Evolutionary conservation across 2,329 filamentous ascomycete genomes (phyloP).

Genomic region (Leptographium lundbergii): DNA sequence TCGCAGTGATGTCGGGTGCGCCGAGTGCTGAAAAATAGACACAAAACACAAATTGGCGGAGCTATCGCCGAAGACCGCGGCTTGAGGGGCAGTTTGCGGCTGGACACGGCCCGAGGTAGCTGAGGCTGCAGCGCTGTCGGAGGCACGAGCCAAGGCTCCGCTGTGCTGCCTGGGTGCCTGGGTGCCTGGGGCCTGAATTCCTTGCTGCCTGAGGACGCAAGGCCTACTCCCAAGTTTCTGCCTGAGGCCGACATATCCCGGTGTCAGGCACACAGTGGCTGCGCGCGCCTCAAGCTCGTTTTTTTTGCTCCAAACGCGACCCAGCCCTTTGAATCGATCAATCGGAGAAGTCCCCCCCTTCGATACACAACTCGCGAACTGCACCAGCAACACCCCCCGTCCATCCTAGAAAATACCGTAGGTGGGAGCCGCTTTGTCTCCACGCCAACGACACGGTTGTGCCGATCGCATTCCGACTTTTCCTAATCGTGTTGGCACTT

Average conservation of each 20-base stretch:
- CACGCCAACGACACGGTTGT: not conserved
- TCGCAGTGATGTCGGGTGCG: not conserved
- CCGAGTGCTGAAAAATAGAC: not conserved
- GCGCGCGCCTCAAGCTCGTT: constrained; percentile 1
- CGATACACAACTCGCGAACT: not conserved
- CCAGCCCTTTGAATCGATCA: constrained; percentile 1
- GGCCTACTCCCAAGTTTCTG: not conserved
- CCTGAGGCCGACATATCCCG: not conserved
- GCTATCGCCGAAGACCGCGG: not conserved
- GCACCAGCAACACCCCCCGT: not conserved
- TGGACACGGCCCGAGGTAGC: constrained; percentile 26
- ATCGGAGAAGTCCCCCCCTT: not conserved
- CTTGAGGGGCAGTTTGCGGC: constrained; percentile 13
- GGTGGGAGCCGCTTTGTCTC: not conserved
- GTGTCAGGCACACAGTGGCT: constrained; percentile 1
- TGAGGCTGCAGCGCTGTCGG: not conserved
- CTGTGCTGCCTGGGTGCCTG: too few relatives aligned
- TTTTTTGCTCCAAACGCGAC: constrained; percentile 7
- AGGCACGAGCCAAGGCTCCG: not conserved
- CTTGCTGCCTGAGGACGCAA: not conserved
- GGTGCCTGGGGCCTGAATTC: too few relatives aligned
- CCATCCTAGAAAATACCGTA: not conserved
- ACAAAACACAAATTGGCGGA: not conserved
- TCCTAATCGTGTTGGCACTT: not conserved
- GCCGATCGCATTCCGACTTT: not conserved